Conservation (phyloP, 2,329 filamentous ascomycete species). For the Corniculantispora saksenae region DNA sequence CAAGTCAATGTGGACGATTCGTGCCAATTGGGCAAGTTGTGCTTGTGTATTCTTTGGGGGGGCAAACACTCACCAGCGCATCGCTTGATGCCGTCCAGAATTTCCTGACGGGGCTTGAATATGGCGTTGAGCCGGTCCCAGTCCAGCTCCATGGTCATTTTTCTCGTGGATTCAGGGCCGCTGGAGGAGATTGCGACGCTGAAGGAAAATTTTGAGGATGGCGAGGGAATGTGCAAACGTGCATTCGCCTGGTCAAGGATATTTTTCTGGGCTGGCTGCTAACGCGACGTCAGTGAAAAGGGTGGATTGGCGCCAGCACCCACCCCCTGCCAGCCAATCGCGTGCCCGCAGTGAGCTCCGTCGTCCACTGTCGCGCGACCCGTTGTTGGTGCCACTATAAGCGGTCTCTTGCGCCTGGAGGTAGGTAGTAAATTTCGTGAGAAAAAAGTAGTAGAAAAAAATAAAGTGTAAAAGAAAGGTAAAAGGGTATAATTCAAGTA, state of each 20-base stretch:
- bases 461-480: no score
- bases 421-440: no score
- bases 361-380: neutral
- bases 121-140: constrained; percentile 50
- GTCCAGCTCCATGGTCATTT: constrained; percentile 50
- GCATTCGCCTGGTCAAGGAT: neutral
- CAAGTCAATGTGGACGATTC: neutral
- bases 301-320: neutral
- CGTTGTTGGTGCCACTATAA: no score
- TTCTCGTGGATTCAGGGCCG: constrained; percentile 4
- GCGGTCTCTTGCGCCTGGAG: no score
- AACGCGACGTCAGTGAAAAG: constrained; percentile 17
- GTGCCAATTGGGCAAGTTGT: neutral
- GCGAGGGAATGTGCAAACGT: neutral
- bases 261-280: constrained; percentile 3
- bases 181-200: neutral
- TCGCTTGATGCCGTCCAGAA: constrained; percentile 53
- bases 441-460: no score
- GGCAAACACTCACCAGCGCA: constrained; percentile 53
- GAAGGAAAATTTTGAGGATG: neutral
- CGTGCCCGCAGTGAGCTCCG: neutral
- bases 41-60: neutral
- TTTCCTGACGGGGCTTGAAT: constrained; percentile 58
- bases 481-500: no score
- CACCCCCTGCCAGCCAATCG: neutral